Conservation (phyloP, 306 rosid genomes). For the Sechiopsis laciniata region DNA sequence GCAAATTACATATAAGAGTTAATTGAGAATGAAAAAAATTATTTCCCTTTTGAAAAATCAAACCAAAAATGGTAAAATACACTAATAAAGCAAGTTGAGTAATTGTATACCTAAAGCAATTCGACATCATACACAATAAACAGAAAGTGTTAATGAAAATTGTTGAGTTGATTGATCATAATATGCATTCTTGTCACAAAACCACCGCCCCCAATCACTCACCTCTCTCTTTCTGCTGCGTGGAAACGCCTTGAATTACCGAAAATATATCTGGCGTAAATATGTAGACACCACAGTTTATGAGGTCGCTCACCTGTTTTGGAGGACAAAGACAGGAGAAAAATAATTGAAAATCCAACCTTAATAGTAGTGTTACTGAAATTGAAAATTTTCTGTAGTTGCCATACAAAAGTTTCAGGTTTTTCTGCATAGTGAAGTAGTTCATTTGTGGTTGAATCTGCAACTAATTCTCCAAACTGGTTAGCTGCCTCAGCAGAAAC, state of each 20-base stretch:
- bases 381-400: conserved; percentile 2
- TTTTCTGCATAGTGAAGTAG: conserved; percentile 91
- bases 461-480: conserved; percentile 84
- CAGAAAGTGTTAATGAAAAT: background rate
- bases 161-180: background rate
- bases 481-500: conserved; percentile 83
- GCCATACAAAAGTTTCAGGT: conserved; percentile 93
- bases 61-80: background rate
- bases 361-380: background rate
- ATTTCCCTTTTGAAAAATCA: background rate
- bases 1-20: conserved; percentile 30
- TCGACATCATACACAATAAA: background rate
- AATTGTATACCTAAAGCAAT: background rate
- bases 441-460: conserved; percentile 82
- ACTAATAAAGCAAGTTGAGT: background rate
- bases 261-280: conserved; percentile 78
- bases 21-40: conserved; percentile 14
- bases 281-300: conserved; percentile 87
- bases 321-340: conserved; percentile 20
- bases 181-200: background rate
- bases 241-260: conserved; percentile 70
- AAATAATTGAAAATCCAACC: background rate
- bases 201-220: conserved; percentile 9
- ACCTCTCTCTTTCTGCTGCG: conserved; percentile 78
- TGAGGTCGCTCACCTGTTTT: conserved; percentile 79